These are phyloP conservation scores for Colletotrichum viniferum DNA, from an alignment of 2,329 filamentous ascomycete species.

Conservation along the genomic window DNA sequence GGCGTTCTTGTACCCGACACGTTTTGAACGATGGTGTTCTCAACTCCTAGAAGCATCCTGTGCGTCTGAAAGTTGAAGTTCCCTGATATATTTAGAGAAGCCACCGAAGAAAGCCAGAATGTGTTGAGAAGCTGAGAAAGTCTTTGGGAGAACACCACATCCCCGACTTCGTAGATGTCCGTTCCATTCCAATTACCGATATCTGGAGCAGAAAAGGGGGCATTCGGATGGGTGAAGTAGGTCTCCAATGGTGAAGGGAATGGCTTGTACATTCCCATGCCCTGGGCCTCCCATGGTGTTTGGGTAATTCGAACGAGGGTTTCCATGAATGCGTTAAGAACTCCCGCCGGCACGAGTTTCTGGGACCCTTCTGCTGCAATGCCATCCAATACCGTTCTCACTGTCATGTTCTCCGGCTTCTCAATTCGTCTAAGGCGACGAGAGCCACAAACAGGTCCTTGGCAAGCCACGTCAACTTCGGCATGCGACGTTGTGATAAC, in stretches of 20 bases:
- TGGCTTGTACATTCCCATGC: background rate
- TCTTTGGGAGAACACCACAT: background rate
- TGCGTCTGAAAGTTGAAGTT: background rate
- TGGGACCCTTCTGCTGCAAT: background rate
- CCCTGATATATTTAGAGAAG: background rate
- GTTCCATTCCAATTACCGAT: background rate
- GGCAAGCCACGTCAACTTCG: background rate
- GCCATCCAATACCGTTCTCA: background rate
- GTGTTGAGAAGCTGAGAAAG: conserved; percentile 5
- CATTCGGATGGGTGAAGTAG: background rate
- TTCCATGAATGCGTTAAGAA: background rate
- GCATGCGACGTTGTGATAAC: background rate
- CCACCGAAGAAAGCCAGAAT: background rate
- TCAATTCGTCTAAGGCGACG: background rate
- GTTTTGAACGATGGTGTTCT: background rate
- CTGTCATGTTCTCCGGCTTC: background rate
- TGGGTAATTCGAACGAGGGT: background rate
- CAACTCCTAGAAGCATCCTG: too few relatives aligned
- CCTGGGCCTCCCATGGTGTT: background rate
- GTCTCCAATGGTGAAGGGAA: background rate
- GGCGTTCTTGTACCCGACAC: background rate
- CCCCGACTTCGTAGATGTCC: background rate
- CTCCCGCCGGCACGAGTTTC: rapidly evolving
- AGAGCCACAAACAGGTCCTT: background rate
- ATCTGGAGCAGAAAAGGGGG: background rate